Percentiles rank a stretch among this genome's conserved stretches.
phyloP scores from a whole-genome alignment of 768 basidiomycete species.

The Leccinum rimulosum region DNA sequence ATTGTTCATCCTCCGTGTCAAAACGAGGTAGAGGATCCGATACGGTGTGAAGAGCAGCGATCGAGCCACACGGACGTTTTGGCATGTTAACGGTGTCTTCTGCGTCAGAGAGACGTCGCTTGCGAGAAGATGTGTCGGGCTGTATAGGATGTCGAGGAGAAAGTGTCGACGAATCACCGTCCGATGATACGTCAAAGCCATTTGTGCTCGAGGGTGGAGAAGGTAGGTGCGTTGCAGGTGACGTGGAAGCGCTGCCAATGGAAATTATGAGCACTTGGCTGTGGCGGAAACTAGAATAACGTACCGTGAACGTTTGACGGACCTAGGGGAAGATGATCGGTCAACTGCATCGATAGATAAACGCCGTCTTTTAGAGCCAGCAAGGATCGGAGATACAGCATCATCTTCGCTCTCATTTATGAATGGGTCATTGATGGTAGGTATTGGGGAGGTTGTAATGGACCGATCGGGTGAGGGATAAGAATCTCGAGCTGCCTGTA shows the following conservation, averaged over 20 bases:
- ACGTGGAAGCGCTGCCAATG: not conserved
- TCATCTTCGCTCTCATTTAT: constrained; percentile 19
- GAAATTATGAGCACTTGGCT: fast-evolving
- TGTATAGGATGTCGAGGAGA: not conserved
- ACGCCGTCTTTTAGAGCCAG: constrained; percentile 22
- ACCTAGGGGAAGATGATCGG: not conserved
- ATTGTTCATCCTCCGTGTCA: constrained; percentile 15
- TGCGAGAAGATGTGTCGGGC: constrained; percentile 15
- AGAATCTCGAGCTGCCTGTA: constrained; percentile 1
- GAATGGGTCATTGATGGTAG: too few species aligned
- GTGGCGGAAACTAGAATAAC: not conserved
- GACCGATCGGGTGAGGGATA: constrained; percentile 21
- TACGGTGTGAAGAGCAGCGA: constrained; percentile 19
- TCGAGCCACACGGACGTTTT: constrained; percentile 29
- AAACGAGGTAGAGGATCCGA: constrained; percentile 32
- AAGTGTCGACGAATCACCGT: not conserved
- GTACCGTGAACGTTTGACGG: constrained; percentile 26
- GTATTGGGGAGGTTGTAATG: constrained; percentile 1
- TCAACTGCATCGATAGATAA: constrained; percentile 1
- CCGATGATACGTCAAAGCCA: not conserved
- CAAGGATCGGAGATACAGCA: constrained; percentile 11
- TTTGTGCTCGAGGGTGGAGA: constrained; percentile 15
- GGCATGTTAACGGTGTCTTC: constrained; percentile 13
- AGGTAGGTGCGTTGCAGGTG: constrained; percentile 5
- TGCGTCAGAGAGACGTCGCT: constrained; percentile 38